Evolutionary conservation across 768 basidiomycete species (phyloP).

Genomic region (Auricularia cornea): DNA sequence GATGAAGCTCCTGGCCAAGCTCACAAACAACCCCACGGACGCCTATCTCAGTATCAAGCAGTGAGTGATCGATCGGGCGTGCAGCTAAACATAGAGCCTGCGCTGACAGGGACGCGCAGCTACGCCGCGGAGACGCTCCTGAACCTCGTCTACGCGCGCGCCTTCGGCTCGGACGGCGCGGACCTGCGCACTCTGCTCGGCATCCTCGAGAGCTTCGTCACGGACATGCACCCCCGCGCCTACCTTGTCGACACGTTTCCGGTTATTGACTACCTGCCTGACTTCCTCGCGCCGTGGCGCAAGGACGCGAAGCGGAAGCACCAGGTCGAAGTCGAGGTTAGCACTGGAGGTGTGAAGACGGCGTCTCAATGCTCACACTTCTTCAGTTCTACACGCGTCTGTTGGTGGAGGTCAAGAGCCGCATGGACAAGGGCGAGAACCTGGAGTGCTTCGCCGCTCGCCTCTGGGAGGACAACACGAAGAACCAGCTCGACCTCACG

Average conservation of each 20-base stretch:
- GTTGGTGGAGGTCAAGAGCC: constrained; percentile 14
- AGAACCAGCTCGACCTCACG: constrained; percentile 8
- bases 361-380: neutral
- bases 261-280: constrained; percentile 9
- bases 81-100: no score
- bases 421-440: constrained; percentile 12
- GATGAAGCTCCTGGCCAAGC: neutral
- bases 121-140: neutral
- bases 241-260: constrained; percentile 11
- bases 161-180: constrained; percentile 10
- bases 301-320: constrained; percentile 9
- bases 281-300: constrained; percentile 13
- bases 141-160: neutral
- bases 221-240: constrained; percentile 14
- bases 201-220: constrained; percentile 18
- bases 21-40: neutral
- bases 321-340: constrained; percentile 9
- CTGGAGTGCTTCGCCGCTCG: constrained; percentile 15
- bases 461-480: constrained; percentile 11
- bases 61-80: neutral
- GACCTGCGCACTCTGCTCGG: constrained; percentile 15
- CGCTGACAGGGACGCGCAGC: neutral
- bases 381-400: constrained; percentile 16
- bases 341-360: neutral
- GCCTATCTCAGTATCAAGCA: neutral